Evolutionary conservation across 768 basidiomycete species (phyloP).

Genomic region (Boletus tylopilopsis): DNA sequence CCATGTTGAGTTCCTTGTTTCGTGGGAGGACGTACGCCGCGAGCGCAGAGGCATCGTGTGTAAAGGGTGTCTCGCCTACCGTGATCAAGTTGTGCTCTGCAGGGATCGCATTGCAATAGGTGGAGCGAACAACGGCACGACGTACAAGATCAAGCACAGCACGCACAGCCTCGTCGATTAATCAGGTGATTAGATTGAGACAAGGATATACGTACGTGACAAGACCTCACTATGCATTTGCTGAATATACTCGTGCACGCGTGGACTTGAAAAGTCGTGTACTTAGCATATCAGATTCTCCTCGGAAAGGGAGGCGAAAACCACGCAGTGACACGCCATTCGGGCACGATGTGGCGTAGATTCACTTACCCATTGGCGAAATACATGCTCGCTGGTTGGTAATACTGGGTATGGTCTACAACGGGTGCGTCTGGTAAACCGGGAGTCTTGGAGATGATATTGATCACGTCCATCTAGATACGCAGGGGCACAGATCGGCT

Average conservation of each 20-base stretch:
- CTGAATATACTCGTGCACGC: constrained; percentile 53
- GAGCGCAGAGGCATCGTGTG: constrained; percentile 47
- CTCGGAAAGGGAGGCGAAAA: constrained; percentile 3
- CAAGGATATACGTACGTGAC: constrained; percentile 40
- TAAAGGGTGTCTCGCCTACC: constrained; percentile 62
- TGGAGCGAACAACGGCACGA: constrained; percentile 1
- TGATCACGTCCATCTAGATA: constrained; percentile 65
- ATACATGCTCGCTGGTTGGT: constrained; percentile 50
- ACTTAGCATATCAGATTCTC: background rate
- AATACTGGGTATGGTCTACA: constrained; percentile 42
- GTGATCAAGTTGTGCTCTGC: constrained; percentile 57
- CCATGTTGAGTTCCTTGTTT: constrained; percentile 62
- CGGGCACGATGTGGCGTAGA: constrained; percentile 7
- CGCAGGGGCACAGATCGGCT: background rate
- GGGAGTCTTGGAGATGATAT: constrained; percentile 58
- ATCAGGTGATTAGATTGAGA: constrained; percentile 16
- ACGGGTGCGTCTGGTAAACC: constrained; percentile 68
- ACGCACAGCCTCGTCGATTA: background rate
- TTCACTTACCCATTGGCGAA: constrained; percentile 56
- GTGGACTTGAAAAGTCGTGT: constrained; percentile 35
- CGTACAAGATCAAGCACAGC: background rate
- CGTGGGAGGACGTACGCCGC: constrained; percentile 53
- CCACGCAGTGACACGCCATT: background rate
- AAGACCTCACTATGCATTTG: constrained; percentile 57
- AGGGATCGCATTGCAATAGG: background rate